These are phyloP conservation scores for Melaleuca quinquenervia DNA, from an alignment of 345 rosid genomes.

Conservation along the genomic window DNA sequence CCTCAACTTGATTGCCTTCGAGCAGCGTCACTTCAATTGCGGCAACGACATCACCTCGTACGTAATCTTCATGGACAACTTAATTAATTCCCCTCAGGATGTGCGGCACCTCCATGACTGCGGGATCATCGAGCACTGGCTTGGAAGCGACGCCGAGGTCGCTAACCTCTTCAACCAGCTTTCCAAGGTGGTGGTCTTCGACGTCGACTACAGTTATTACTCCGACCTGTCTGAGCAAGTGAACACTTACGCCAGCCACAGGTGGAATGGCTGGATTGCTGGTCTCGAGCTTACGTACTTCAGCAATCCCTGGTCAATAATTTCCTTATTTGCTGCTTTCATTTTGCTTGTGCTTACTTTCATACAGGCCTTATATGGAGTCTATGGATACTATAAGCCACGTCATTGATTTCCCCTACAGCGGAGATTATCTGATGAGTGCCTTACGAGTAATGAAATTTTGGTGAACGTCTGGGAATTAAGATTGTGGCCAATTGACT, in stretches of 20 bases:
- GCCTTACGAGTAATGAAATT: not conserved
- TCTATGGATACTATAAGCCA: constrained; percentile 48
- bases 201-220: constrained; percentile 53
- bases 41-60: constrained; percentile 72
- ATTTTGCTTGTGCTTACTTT: constrained; percentile 51
- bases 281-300: constrained; percentile 69
- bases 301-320: constrained; percentile 67
- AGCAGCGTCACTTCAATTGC: constrained; percentile 68
- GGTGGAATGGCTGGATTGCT: constrained; percentile 83
- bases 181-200: constrained; percentile 77
- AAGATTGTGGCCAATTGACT: not conserved
- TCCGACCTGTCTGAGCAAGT: constrained; percentile 50
- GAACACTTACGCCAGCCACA: constrained; percentile 49
- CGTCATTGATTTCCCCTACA: not conserved
- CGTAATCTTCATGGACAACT: constrained; percentile 80
- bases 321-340: constrained; percentile 58
- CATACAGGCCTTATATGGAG: constrained; percentile 48
- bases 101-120: constrained; percentile 67
- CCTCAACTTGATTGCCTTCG: constrained; percentile 74
- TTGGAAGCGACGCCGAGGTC: constrained; percentile 76
- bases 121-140: constrained; percentile 78
- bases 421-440: rapidly evolving
- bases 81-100: constrained; percentile 71
- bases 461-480: not conserved
- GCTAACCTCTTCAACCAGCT: constrained; percentile 75